Evolutionary conservation across 768 basidiomycete genomes (phyloP).

Genomic region (Mycena chlorophos): DNA sequence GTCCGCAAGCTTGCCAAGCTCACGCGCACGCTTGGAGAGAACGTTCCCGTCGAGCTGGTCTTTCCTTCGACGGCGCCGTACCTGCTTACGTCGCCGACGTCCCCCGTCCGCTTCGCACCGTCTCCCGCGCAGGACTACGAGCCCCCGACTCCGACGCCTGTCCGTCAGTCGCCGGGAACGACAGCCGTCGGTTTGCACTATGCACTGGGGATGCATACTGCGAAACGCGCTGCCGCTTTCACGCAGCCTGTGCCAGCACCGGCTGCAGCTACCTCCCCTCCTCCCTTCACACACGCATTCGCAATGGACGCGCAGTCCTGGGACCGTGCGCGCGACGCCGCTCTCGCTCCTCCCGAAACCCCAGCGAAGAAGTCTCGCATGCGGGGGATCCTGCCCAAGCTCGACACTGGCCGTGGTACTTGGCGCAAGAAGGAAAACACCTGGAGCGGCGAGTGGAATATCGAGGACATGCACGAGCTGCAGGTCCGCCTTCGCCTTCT

Average conservation of each 20-base stretch:
- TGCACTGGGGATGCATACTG: conserved; percentile 15
- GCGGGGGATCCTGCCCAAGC: conserved; percentile 15
- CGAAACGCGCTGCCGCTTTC: background rate
- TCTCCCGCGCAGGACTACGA: background rate
- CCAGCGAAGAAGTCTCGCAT: conserved; percentile 2
- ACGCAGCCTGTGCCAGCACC: background rate
- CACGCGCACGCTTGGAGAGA: conserved; percentile 51
- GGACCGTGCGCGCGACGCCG: conserved; percentile 18
- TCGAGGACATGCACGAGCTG: conserved; percentile 29
- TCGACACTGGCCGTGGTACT: conserved; percentile 15
- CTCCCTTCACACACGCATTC: conserved; percentile 17
- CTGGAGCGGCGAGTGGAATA: conserved; percentile 39
- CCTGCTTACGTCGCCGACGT: conserved; percentile 2
- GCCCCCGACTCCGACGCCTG: background rate
- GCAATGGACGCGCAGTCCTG: conserved; percentile 17
- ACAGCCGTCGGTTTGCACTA: conserved; percentile 22
- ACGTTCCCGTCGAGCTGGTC: conserved; percentile 51
- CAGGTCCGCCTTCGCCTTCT: conserved; percentile 15
- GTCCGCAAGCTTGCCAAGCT: conserved; percentile 52
- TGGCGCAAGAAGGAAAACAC: conserved; percentile 28
- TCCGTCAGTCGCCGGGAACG: background rate
- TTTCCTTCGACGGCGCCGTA: conserved; percentile 23
- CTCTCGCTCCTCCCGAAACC: background rate
- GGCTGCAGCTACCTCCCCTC: conserved; percentile 6
- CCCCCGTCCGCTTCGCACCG: background rate